Evolutionary conservation across 2,329 filamentous ascomycete genomes (phyloP).

Genomic region (Talaromyces sp.): DNA sequence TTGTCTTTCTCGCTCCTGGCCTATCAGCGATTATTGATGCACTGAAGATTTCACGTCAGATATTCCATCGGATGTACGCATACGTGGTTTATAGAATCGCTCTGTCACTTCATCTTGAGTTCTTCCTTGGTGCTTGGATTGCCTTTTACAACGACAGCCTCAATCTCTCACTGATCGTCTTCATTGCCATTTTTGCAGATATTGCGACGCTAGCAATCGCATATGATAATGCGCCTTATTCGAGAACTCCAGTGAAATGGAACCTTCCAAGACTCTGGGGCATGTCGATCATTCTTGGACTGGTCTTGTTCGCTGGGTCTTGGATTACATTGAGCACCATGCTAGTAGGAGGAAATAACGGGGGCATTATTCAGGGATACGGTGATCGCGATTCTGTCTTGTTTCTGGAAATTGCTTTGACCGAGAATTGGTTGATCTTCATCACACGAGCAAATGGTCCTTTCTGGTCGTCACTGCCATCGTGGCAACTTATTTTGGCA

Average conservation of each 20-base stretch:
- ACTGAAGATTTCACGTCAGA: slow-evolving; percentile 87
- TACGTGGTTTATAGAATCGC: slow-evolving; percentile 96
- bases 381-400: slow-evolving; percentile 77
- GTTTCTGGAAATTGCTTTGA: slow-evolving; percentile 86
- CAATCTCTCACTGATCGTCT: slow-evolving; percentile 84
- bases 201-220: slow-evolving; percentile 88
- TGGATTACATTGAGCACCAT: slow-evolving; percentile 90
- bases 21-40: slow-evolving; percentile 90
- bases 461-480: slow-evolving; percentile 86
- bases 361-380: slow-evolving; percentile 86
- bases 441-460: slow-evolving; percentile 90
- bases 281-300: slow-evolving; percentile 79
- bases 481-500: slow-evolving; percentile 76
- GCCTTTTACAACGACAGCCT: slow-evolving; percentile 79
- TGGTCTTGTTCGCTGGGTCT: slow-evolving; percentile 76
- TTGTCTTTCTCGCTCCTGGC: slow-evolving; percentile 88
- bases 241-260: slow-evolving; percentile 86
- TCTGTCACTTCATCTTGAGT: slow-evolving; percentile 83
- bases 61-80: slow-evolving; percentile 95
- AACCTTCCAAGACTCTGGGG: slow-evolving; percentile 93
- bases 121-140: slow-evolving; percentile 90
- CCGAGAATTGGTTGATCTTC: slow-evolving; percentile 96
- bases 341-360: slow-evolving; percentile 63
- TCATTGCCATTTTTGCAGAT: slow-evolving; percentile 92
- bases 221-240: slow-evolving; percentile 89